A percentile compares a stretch with the other conserved stretches of the same genome.
Conservation (phyloP, 805 yeast genomes). For the Saturnispora saitoi region DNA sequence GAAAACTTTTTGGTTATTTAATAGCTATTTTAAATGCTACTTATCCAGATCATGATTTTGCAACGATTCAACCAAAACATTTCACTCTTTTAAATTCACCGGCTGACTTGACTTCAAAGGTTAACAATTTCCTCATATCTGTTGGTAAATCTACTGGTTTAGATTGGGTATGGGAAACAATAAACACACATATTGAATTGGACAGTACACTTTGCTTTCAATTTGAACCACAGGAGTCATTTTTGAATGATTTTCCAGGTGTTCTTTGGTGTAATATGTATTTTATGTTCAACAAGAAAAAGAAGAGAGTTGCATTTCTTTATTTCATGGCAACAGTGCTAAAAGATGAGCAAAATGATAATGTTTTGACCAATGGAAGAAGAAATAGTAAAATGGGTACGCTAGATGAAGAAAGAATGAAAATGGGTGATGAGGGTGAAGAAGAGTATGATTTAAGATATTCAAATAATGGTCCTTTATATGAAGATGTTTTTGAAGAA, state of each 20-base stretch:
- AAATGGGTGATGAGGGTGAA: constrained; percentile 24
- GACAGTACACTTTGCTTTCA: constrained; percentile 55
- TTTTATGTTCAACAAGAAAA: constrained; percentile 85
- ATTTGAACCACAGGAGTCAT: constrained; percentile 55
- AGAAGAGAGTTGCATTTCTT: constrained; percentile 84
- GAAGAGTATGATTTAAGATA: constrained; percentile 32
- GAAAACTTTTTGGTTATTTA: constrained; percentile 83
- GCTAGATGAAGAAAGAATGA: constrained; percentile 24
- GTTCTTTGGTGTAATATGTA: constrained; percentile 73
- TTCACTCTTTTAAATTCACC: constrained; percentile 49
- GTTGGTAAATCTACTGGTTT: constrained; percentile 48
- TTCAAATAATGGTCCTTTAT: constrained; percentile 19
- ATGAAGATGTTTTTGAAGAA: constrained; percentile 33
- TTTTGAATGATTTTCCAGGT: constrained; percentile 54
- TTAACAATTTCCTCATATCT: constrained; percentile 70
- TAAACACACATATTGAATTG: constrained; percentile 75
- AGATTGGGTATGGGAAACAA: constrained; percentile 77
- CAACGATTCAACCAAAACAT: constrained; percentile 72
- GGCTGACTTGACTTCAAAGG: constrained; percentile 47
- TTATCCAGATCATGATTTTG: constrained; percentile 93
- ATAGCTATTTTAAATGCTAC: constrained; percentile 86
- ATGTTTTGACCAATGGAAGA: constrained; percentile 14
- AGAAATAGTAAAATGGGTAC: constrained; percentile 28
- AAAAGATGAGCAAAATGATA: constrained; percentile 8
- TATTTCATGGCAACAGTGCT: constrained; percentile 49